Evolutionary conservation across 2,329 filamentous ascomycete genomes (phyloP).

Genomic region (Plenodomus tracheiphilus): DNA sequence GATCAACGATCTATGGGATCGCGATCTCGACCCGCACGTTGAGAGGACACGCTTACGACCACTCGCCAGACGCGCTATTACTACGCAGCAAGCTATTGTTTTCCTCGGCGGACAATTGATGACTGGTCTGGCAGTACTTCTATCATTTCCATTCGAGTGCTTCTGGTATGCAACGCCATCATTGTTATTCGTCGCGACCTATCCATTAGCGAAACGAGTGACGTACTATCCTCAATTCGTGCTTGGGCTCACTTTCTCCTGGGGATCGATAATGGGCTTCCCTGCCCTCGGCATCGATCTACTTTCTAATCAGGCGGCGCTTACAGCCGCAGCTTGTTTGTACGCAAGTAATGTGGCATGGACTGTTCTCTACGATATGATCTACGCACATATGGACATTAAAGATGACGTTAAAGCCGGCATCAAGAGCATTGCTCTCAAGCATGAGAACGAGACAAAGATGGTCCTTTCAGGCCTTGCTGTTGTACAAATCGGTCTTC

Average conservation of each 20-base stretch:
- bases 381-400: constrained; percentile 91
- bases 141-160: constrained; percentile 75
- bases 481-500: constrained; percentile 67
- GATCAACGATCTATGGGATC: constrained; percentile 90
- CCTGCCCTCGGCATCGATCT: constrained; percentile 79
- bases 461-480: constrained; percentile 72
- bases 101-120: constrained; percentile 77
- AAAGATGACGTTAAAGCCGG: constrained; percentile 83
- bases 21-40: constrained; percentile 82
- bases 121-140: constrained; percentile 70
- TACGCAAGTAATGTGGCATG: constrained; percentile 81
- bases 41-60: constrained; percentile 75
- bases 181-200: constrained; percentile 71
- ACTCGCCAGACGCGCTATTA: constrained; percentile 77
- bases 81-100: constrained; percentile 69
- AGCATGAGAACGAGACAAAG: constrained; percentile 78
- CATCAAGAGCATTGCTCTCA: constrained; percentile 84
- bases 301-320: constrained; percentile 63
- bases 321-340: constrained; percentile 68
- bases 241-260: constrained; percentile 82
- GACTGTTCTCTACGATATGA: constrained; percentile 90
- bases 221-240: constrained; percentile 87
- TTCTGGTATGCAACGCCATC: constrained; percentile 79
- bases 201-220: constrained; percentile 82
- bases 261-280: constrained; percentile 87